A percentile compares a stretch with the other conserved stretches of the same genome.
These are phyloP conservation scores for Protostelium mycophagum DNA, from an alignment of 78 protist genomes.

Conservation along the genomic window DNA sequence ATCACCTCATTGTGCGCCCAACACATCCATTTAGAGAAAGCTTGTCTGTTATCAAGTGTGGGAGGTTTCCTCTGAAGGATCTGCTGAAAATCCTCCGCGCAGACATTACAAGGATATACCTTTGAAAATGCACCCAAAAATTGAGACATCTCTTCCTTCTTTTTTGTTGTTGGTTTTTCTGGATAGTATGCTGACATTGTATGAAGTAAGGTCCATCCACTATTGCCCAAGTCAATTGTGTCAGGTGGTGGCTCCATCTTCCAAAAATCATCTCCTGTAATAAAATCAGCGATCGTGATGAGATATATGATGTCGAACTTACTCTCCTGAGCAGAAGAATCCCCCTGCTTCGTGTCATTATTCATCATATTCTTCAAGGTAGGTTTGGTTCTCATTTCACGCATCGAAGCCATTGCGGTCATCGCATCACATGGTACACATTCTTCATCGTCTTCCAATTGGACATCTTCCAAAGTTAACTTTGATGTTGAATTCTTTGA, in stretches of 20 bases:
- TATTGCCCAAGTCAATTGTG: slow-evolving; percentile 34
- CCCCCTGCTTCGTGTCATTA: neutral
- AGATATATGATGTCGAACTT: neutral
- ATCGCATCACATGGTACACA: neutral
- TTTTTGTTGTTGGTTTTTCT: slow-evolving; percentile 12
- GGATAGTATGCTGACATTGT: slow-evolving; percentile 61
- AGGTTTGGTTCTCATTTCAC: neutral
- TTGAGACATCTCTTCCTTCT: slow-evolving; percentile 18
- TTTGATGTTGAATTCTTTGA: no score
- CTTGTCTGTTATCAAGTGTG: slow-evolving; percentile 8
- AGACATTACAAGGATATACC: slow-evolving; percentile 58
- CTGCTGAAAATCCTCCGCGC: slow-evolving; percentile 51
- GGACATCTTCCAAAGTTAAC: neutral
- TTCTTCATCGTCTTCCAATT: neutral
- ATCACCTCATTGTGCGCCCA: slow-evolving; percentile 31
- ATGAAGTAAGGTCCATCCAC: slow-evolving; percentile 56
- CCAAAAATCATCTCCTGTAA: slow-evolving; percentile 31
- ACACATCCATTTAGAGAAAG: slow-evolving; percentile 48
- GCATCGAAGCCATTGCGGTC: neutral
- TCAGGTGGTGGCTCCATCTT: slow-evolving; percentile 27
- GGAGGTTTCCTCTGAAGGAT: slow-evolving; percentile 31
- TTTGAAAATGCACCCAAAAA: slow-evolving; percentile 43
- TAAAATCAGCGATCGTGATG: no score
- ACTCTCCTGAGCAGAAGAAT: neutral
- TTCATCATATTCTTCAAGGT: neutral